phyloP scores from a whole-genome alignment of 2,329 filamentous ascomycete genomes.

The Fusarium annulatum region DNA sequence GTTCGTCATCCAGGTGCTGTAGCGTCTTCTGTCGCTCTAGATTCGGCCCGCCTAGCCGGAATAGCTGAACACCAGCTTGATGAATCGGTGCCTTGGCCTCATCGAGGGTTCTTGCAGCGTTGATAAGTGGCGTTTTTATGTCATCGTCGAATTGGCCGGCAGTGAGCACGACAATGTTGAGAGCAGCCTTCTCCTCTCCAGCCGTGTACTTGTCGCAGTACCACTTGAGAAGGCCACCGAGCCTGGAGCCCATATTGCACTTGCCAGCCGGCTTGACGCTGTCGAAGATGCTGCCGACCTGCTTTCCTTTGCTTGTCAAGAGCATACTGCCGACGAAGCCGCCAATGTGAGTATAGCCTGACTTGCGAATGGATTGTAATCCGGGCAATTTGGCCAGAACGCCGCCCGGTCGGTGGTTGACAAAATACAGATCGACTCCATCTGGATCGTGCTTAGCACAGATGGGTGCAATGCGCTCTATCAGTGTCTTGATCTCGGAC shows the following conservation, averaged over 20 bases:
- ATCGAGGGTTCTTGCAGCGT: constrained; percentile 14
- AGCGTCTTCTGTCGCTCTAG: constrained; percentile 14
- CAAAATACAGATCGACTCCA: constrained; percentile 16
- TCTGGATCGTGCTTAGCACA: constrained; percentile 17
- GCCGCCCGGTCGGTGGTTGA: constrained; percentile 15
- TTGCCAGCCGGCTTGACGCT: constrained; percentile 15
- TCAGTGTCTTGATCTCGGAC: constrained; percentile 18
- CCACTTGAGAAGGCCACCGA: constrained; percentile 17
- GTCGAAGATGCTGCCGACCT: constrained; percentile 13
- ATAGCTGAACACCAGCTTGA: constrained; percentile 13
- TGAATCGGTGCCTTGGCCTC: constrained; percentile 23
- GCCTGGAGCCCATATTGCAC: constrained; percentile 17
- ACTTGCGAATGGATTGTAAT: constrained; percentile 19
- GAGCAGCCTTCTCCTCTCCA: constrained; percentile 16
- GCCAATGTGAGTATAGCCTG: constrained; percentile 10
- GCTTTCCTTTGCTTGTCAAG: constrained; percentile 17
- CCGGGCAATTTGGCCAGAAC: constrained; percentile 14
- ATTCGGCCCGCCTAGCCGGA: constrained; percentile 2
- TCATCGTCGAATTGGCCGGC: constrained; percentile 19
- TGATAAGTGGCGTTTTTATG: constrained; percentile 11
- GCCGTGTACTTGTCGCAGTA: constrained; percentile 19
- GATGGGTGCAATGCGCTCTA: constrained; percentile 18
- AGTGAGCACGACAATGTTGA: constrained; percentile 12
- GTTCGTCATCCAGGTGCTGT: constrained; percentile 14
- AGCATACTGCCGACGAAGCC: constrained; percentile 17